Evolutionary conservation across 75 land plant genomes (phyloP), one percentile per base, ranked within the genome.

Genomic region (Picea sitchensis): DNA sequence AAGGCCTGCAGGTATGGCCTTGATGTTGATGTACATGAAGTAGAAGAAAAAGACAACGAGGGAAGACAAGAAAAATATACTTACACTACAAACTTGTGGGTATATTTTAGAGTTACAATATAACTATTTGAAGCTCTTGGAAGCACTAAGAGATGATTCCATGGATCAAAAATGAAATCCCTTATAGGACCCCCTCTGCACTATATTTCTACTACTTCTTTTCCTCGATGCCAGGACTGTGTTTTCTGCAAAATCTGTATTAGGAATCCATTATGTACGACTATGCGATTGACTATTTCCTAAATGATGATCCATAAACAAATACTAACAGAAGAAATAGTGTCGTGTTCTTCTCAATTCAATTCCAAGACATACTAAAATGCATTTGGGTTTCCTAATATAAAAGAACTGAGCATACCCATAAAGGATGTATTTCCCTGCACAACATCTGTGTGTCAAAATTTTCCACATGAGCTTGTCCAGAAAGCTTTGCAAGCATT

Each of bases 1-100:
- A n/a, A n/a, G n/a, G n/a, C n/a, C n/a, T 21, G 23, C 18, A 57
- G 77, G 15, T 61, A 56, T 30, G 14, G 18, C 30, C 61, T 17
- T 58, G 77, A 76, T 58, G 77, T 76, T 61, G 17, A 76, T 34
- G 77, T 76, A 76, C 17, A 76, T 3, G 61, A 76, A 76, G 77
- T 34, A 76, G n/a, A 76, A 58, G 61, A 76, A 76, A 17, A 58
- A 12, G 4, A 14, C 34, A 18, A 57, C 14, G 32, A n/a, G 23
- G 61, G 14, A 54, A 30, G 13, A 61, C 34, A 75, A 44, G 32
- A 41, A 41, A 41, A 71, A 71, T 71, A 71, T 71, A 71, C 26
- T 20, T 21, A 44, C 73, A 41, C 54, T 44, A 26, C 73, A 71
- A 71, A 71, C 51, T 71, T 71, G 73, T 7, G 54, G 9, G n/a